Evolutionary conservation across 1,139 yeast genomes (phyloP).

Genomic region (Zygoascus sp.): DNA sequence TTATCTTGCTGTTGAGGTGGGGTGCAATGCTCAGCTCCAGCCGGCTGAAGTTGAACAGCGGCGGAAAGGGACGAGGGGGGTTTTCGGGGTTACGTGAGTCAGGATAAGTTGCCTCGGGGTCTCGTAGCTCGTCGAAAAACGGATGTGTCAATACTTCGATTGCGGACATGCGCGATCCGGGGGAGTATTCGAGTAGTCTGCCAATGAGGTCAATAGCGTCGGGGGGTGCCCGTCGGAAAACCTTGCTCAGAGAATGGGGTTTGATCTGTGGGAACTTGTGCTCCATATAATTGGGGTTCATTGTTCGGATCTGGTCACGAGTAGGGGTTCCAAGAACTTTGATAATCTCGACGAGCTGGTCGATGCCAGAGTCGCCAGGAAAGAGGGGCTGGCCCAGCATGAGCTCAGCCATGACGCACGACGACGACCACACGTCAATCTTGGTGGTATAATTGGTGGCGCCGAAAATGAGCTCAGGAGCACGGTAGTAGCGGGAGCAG

Average conservation of each 20-base stretch:
- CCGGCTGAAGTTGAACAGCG: slow-evolving; percentile 39
- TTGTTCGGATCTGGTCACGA: slow-evolving; percentile 82
- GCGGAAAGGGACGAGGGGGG: slow-evolving; percentile 38
- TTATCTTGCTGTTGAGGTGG: slow-evolving; percentile 36
- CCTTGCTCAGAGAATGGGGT: slow-evolving; percentile 83
- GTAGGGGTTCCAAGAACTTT: slow-evolving; percentile 95
- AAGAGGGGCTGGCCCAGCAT: slow-evolving; percentile 92
- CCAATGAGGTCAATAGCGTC: slow-evolving; percentile 64
- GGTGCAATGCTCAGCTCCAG: slow-evolving; percentile 41
- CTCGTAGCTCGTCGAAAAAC: slow-evolving; percentile 72
- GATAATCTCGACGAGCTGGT: slow-evolving; percentile 93
- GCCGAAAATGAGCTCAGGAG: slow-evolving; percentile 89
- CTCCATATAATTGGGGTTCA: slow-evolving; percentile 98
- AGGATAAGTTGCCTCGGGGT: slow-evolving; percentile 51
- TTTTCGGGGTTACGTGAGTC: slow-evolving; percentile 38
- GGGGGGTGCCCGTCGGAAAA: slow-evolving; percentile 60
- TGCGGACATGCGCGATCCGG: slow-evolving; percentile 64
- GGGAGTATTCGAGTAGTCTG: slow-evolving; percentile 68
- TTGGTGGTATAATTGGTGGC: slow-evolving; percentile 94
- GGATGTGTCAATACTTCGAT: slow-evolving; percentile 63
- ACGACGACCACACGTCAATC: slow-evolving; percentile 90
- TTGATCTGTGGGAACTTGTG: slow-evolving; percentile 95
- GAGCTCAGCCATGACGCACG: slow-evolving; percentile 97
- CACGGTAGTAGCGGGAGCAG: slow-evolving; percentile 93
- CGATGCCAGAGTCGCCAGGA: slow-evolving; percentile 97